Base-by-base conservation (phyloP, 306 rosid genomes). In the Canavalia ensiformis region DNA sequence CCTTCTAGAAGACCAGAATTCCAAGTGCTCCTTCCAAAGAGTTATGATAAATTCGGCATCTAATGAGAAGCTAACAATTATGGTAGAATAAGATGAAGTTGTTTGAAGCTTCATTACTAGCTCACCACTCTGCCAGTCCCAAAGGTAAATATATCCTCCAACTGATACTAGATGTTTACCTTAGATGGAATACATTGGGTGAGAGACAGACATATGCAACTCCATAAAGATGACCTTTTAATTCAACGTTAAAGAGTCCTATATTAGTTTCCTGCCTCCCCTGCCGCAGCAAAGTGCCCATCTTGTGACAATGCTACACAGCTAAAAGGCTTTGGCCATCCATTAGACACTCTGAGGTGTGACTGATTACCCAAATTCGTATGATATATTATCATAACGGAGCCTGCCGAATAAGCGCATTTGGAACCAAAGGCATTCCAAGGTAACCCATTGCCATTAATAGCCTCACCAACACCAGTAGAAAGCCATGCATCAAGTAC, bases 401-500 rank as follows among this genome's bases (percentile, higher is more conserved):
- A 18, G 25, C 25, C 25, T 18, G 25, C 25, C 25, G 25, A 18
- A 18, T 18, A 18, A 18, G 25, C 25, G 25, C 25, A 18, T 18
- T 18, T 18, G 25, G 25, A 18, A 18, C 25, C 25, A 18, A 18
- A 18, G 25, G 25, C 25, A 18, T 18, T 18, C 25, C 25, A 18
- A 18, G 25, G 25, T 18, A 18, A 18, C 25, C 25, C 97, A 80
- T 93, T 77, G 66, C 97, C 97, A 77, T 94, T 97, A 86, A 94
- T 82, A 33, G 95, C 85, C 86, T 91, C 98, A 45, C 92, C 88
- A 77, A 90, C 86, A 45, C 97, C 98, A 8, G 98, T 91, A 78
- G 98, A 92, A 81, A 94, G 97, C 98, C 98, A 94, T 52, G 98
- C 98, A 79, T 94, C 98, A 33, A 33, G 94, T 94, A 80, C 98